phyloP scores from a whole-genome alignment of 768 basidiomycete genomes.

The Mycena metata region DNA sequence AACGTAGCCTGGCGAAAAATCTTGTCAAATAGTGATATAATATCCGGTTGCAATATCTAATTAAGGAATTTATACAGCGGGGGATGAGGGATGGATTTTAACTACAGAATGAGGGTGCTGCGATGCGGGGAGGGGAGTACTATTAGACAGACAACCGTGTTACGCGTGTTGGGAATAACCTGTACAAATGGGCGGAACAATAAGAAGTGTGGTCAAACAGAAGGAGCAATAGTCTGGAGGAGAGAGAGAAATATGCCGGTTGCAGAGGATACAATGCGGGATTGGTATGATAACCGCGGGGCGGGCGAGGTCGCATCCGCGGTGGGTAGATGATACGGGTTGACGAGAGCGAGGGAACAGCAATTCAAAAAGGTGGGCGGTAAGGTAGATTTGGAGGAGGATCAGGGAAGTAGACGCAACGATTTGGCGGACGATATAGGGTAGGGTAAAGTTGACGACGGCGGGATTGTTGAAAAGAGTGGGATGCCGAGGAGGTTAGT shows the following conservation, averaged over 20 bases:
- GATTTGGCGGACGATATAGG: constrained; percentile 38
- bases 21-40: constrained; percentile 40
- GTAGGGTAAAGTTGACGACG: constrained; percentile 33
- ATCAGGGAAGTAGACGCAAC: constrained; percentile 41
- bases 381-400: constrained; percentile 50
- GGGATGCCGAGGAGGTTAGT: constrained; percentile 26
- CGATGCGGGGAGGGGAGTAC: constrained; percentile 56
- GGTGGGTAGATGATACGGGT: constrained; percentile 49
- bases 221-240: constrained; percentile 65
- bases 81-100: constrained; percentile 61
- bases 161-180: constrained; percentile 65
- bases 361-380: constrained; percentile 45
- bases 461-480: constrained; percentile 29
- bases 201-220: constrained; percentile 57
- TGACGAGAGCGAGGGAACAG: constrained; percentile 38
- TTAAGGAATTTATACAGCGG: constrained; percentile 70
- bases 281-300: constrained; percentile 63
- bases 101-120: constrained; percentile 82
- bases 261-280: constrained; percentile 77
- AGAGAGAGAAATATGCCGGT: constrained; percentile 63
- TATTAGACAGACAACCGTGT: constrained; percentile 79
- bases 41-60: constrained; percentile 45
- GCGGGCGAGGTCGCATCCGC: constrained; percentile 51
- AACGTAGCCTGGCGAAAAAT: too few relatives aligned
- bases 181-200: constrained; percentile 71